Percentiles rank a stretch among this genome's conserved stretches.
Conservation (phyloP, 306 rosid genomes). For the Gillenia trifoliata region DNA sequence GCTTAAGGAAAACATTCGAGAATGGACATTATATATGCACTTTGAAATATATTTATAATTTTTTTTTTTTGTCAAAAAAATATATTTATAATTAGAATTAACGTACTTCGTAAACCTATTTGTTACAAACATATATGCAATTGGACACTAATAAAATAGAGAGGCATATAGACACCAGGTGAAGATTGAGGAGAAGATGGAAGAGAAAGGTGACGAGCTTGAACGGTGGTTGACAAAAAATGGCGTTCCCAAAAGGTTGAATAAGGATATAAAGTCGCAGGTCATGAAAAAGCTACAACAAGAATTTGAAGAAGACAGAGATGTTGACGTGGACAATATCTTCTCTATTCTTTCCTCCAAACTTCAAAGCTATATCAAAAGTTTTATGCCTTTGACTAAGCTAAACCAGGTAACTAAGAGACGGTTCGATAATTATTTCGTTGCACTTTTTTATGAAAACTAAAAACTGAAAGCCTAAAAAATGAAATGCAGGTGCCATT, state of each 20-base stretch:
- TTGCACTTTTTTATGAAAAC: background rate
- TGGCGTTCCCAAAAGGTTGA: background rate
- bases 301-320: background rate
- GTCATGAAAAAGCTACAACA: background rate
- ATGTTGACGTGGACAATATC: background rate
- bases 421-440: background rate
- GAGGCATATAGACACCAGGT: background rate
- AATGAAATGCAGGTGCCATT: background rate
- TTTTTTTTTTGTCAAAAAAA: too few species aligned
- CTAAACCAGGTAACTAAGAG: background rate
- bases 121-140: background rate
- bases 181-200: background rate
- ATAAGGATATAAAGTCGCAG: background rate
- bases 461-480: too few species aligned
- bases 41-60: too few species aligned
- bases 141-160: background rate
- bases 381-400: background rate
- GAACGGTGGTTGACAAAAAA: background rate
- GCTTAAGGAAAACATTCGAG: too few species aligned
- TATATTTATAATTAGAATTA: too few species aligned
- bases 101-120: too few species aligned
- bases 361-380: background rate
- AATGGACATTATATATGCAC: too few species aligned
- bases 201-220: background rate
- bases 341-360: background rate